Evolutionary conservation across 805 yeast genomes (phyloP), one percentile per base, ranked within the genome.

Genomic region (Ogataea wickerhamii): DNA sequence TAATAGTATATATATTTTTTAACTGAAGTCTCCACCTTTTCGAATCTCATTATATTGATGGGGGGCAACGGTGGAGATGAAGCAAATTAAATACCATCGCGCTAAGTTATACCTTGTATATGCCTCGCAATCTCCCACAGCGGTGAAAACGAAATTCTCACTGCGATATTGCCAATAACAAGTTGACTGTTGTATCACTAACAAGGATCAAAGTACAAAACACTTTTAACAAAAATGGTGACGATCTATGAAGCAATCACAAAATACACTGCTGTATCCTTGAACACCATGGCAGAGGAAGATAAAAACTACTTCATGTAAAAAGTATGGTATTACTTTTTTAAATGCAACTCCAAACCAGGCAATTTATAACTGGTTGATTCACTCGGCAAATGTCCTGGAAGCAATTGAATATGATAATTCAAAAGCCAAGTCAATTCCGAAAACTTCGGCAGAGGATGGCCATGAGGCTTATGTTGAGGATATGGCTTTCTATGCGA

Each of bases 261-360:
- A 8, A 38, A 44, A 24, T 32, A 38, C 41, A 38, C 43, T 8
- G 17, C 19, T 11, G 38, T 44, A 20, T 35, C 43, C 18, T 28
- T 44, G 21, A 46, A 44, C 32, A 44, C 48, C n/a, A 38, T 44
- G 44, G 41, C 42, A 27, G 34, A 34, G 4, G 21, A 14, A 5
- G 37, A 34, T 13, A 28, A n/a, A 7, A 30, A 28, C 6, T 40
- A 40, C 18, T 52, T 37, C 35, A 37, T 51, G 13, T 49, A 51
- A 14, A 41, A 45, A 18, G 38, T 52, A 39, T 29, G 44, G 37
- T 5, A 29, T 52, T 16, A 36, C 44, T 22, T 56, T 56, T 33
- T 26, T 44, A 25, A 53, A 55, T 39, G 60, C 61, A 12, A 56
- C 60, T 32, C 52, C 59, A 3, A 56, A 56, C 42, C 60, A 56